Percentiles rank a stretch among this genome's conserved stretches.
Evolutionary conservation across 192 early-diverging fungal genomes (phyloP).

Genomic region (Entophlyctis helioformis): DNA sequence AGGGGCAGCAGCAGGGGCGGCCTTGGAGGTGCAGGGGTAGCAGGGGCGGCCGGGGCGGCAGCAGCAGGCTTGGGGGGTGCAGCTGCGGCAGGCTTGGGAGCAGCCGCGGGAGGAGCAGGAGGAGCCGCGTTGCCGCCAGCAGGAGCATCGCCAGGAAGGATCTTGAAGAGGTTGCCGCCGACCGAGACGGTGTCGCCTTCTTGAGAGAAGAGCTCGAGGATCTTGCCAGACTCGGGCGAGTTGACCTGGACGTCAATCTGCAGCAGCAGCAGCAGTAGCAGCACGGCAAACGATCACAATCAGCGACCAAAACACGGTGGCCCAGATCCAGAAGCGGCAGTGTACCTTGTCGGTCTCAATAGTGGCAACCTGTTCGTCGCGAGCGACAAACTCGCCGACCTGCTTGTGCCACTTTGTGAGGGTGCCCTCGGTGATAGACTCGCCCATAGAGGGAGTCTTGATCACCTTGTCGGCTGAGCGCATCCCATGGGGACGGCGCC

Average conservation of each 20-base stretch:
- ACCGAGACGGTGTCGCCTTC: constrained; percentile 87
- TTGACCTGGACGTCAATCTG: constrained; percentile 96
- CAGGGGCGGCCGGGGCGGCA: constrained; percentile 17
- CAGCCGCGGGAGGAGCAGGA: constrained; percentile 7
- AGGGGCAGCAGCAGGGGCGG: constrained; percentile 9
- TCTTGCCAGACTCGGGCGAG: constrained; percentile 82
- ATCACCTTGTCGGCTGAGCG: constrained; percentile 67
- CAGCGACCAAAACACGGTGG: neutral
- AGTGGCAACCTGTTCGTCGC: constrained; percentile 92
- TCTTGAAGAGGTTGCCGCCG: constrained; percentile 83
- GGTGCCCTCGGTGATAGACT: constrained; percentile 97
- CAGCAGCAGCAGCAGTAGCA: too few relatives aligned
- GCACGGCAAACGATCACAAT: neutral
- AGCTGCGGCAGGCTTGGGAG: constrained; percentile 21
- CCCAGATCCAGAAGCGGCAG: neutral
- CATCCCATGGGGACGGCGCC: too few relatives aligned
- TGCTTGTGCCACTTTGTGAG: constrained; percentile 93
- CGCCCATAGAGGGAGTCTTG: constrained; percentile 93
- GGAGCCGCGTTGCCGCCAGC: constrained; percentile 18
- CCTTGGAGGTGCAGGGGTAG: constrained; percentile 3
- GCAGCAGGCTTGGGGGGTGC: constrained; percentile 16
- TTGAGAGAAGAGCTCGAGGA: constrained; percentile 67
- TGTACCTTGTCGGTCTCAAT: constrained; percentile 97
- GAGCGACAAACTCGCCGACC: constrained; percentile 86
- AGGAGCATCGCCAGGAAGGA: constrained; percentile 66